phyloP scores from a whole-genome alignment of 2,329 filamentous ascomycete species.

The Capronia coronata region DNA sequence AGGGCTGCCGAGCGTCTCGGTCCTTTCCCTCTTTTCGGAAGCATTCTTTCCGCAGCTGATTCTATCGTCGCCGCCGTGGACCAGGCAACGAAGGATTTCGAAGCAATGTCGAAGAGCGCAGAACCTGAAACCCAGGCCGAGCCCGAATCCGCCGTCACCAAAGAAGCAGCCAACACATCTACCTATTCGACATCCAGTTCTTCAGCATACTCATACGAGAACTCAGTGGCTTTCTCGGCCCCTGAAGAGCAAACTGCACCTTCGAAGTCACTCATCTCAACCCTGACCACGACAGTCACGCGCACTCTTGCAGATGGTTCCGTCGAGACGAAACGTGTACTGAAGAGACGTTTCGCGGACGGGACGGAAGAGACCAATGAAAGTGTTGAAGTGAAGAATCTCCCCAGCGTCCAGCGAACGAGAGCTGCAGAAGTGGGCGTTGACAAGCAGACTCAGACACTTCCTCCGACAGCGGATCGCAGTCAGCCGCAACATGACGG shows the following conservation, averaged over 20 bases:
- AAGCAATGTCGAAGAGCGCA: not conserved
- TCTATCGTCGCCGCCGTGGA: slow-evolving; percentile 16
- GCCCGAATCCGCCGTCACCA: not conserved
- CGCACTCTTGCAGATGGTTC: slow-evolving; percentile 52
- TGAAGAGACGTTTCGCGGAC: slow-evolving; percentile 55
- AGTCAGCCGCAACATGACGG: not conserved
- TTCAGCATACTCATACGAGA: slow-evolving; percentile 7
- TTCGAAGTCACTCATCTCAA: slow-evolving; percentile 43
- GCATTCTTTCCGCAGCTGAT: slow-evolving; percentile 15
- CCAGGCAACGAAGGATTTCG: slow-evolving; percentile 2
- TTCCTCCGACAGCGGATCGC: not conserved
- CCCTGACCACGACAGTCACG: slow-evolving; percentile 52
- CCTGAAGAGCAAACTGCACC: not conserved
- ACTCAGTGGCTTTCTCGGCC: not conserved
- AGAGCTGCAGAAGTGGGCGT: not conserved
- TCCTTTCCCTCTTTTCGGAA: slow-evolving; percentile 14
- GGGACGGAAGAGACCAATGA: slow-evolving; percentile 55
- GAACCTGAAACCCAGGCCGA: not conserved
- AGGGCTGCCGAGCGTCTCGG: slow-evolving; percentile 11
- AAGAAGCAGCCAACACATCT: not conserved
- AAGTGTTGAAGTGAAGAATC: slow-evolving; percentile 31
- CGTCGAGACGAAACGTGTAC: slow-evolving; percentile 50
- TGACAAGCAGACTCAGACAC: slow-evolving; percentile 14
- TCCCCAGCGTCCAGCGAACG: not conserved
- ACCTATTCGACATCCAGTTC: slow-evolving; percentile 2